These are phyloP conservation scores for Dendrobium nobile DNA, from an alignment of 106 monocot species.

Conservation along the genomic window DNA sequence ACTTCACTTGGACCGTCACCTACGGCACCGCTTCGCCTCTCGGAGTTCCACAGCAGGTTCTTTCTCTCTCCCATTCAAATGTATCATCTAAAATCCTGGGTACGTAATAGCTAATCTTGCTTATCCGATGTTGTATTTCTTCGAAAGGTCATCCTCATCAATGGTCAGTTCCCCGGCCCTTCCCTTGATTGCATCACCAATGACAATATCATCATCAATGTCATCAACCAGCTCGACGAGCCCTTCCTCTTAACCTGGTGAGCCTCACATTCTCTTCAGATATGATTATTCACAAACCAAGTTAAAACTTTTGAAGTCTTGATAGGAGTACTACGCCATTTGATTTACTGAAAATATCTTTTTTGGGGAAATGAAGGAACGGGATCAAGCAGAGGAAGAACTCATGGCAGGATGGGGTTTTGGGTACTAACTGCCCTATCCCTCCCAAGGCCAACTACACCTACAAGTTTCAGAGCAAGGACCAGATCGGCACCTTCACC, in stretches of 20 bases:
- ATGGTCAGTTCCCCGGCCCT: conserved; percentile 89
- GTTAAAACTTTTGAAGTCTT: background rate
- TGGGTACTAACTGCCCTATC: conserved; percentile 95
- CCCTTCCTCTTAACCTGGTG: conserved; percentile 90
- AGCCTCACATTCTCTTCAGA: background rate
- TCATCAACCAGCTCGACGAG: conserved; percentile 91
- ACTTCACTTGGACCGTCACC: conserved; percentile 36
- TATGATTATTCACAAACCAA: background rate
- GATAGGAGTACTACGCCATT: too few relatives aligned
- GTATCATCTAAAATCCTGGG: background rate
- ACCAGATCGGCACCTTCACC: conserved; percentile 81
- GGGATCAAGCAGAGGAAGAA: conserved; percentile 99
- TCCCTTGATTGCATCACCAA: conserved; percentile 71
- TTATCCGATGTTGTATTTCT: background rate
- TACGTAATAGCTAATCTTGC: background rate
- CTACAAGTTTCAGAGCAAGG: conserved; percentile 84
- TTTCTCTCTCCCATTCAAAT: background rate
- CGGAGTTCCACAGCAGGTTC: conserved; percentile 28
- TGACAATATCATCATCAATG: conserved; percentile 74
- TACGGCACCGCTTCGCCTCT: conserved; percentile 33
- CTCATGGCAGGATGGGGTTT: conserved; percentile 96
- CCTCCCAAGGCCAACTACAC: conserved; percentile 73
- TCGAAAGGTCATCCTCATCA: conserved; percentile 73
- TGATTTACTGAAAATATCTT: too few relatives aligned
- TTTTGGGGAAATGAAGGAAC: conserved; percentile 32